Evolutionary conservation across 148 eudicot genomes (phyloP).

Genomic region (Heliosperma pusillum): DNA sequence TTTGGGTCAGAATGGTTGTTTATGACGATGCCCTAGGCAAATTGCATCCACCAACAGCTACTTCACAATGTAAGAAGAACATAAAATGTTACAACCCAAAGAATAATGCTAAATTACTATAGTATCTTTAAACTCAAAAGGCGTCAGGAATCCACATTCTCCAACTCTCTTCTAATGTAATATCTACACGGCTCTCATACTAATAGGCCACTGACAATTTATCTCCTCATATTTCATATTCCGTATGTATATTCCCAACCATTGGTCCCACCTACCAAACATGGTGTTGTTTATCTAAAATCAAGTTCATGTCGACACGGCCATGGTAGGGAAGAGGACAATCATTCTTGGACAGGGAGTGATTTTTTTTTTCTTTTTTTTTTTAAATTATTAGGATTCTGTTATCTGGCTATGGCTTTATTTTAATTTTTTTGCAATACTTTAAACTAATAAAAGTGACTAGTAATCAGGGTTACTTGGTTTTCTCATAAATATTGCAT

Average conservation of each 20-base stretch:
- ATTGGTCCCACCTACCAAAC: background rate
- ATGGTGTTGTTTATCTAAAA: background rate
- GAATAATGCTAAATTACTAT: background rate
- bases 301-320: background rate
- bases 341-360: background rate
- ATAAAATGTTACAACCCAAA: background rate
- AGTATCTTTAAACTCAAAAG: background rate
- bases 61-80: background rate
- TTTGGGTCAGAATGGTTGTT: background rate
- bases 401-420: background rate
- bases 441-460: background rate
- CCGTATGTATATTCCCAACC: background rate
- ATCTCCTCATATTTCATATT: background rate
- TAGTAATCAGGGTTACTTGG: background rate
- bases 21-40: background rate
- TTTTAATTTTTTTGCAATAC: background rate
- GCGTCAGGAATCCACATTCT: background rate
- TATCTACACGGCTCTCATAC: background rate
- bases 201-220: background rate
- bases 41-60: background rate
- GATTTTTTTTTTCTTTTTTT: background rate
- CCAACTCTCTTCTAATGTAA: background rate
- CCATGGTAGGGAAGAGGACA: background rate
- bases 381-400: background rate
- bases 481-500: constrained; percentile 1